Evolutionary conservation across 1,284 basidiomycete genomes (phyloP).

Genomic region (Moesziomyces antarcticus): DNA sequence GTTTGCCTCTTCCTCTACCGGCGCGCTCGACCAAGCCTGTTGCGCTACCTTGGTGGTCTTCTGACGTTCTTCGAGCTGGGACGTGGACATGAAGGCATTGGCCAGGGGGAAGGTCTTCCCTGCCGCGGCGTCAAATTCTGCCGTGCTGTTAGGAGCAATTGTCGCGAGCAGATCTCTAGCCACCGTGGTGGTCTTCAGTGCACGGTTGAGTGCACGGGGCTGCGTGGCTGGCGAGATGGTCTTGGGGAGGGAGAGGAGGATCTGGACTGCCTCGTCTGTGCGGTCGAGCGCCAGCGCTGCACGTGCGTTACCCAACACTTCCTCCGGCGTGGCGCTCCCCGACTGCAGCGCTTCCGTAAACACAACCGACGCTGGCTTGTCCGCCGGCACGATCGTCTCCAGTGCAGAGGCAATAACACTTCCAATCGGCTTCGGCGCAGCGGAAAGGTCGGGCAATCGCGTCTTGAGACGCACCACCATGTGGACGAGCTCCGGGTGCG

Average conservation of each 20-base stretch:
- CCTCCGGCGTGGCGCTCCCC: not conserved
- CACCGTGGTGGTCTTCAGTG: constrained; percentile 11
- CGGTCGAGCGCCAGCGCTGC: constrained; percentile 16
- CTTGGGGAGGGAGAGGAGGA: constrained; percentile 23
- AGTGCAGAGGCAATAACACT: constrained; percentile 70
- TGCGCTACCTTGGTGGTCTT: constrained; percentile 7
- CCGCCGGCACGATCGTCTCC: constrained; percentile 30
- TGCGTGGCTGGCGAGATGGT: not conserved
- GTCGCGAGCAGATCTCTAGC: constrained; percentile 14
- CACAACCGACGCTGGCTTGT: constrained; percentile 73
- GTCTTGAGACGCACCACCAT: constrained; percentile 77
- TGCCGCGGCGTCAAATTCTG: constrained; percentile 60
- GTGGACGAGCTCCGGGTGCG: constrained; percentile 78
- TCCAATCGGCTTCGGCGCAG: constrained; percentile 32
- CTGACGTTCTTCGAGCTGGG: constrained; percentile 56
- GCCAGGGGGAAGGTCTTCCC: constrained; percentile 67
- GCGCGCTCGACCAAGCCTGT: constrained; percentile 5
- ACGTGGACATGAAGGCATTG: constrained; percentile 65
- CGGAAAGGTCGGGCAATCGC: constrained; percentile 32
- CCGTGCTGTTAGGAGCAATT: constrained; percentile 18
- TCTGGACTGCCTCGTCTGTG: constrained; percentile 18
- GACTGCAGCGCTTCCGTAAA: constrained; percentile 71
- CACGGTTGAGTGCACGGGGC: constrained; percentile 4
- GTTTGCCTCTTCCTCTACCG: constrained; percentile 5
- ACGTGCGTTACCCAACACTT: constrained; percentile 11